Base-by-base conservation (phyloP, 2,329 filamentous ascomycete species). In the Aspergillus brunneoviolaceus region DNA sequence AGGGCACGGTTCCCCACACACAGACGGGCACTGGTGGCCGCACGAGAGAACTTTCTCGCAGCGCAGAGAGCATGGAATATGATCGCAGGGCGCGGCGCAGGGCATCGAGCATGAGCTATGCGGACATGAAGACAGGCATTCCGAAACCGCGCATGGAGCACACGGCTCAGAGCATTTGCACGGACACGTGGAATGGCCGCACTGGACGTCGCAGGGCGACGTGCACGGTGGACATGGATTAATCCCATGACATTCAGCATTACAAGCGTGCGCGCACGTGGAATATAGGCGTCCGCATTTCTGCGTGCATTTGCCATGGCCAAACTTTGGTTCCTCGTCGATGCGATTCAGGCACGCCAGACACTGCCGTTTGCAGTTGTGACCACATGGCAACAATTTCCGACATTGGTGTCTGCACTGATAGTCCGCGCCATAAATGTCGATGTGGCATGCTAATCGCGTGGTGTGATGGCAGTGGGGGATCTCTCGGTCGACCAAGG, bases 41-140 rank as follows among this genome's bases (percentile, higher is more conserved):
- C 88, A 91, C 0, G 27, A 19, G 3, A 91, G 71, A 0, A 60
- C 16, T 29, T 82, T 77, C 3, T 76, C 67, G 67, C 89, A 92
- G 9, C 88, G 79, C 64, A 80, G 71, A 1, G 82, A 83, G 69
- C 88, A 92, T 1, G 89, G 89, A 0, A 90, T 68, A 74, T 85
- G 82, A 63, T 89, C 79, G 68, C 88, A 92, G 0, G 89, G 88
- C 0, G 84, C 88, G 0, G 86, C 86, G 62, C 89, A 91, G 19
- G 84, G 84, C 78, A 86, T 79, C 0, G 72, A 72, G 55, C 81
- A 84, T 2, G 55, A 29, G 23, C 67, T 74, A 65, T 90, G 87
- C 7, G 79, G 77, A 62, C 87, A 89, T 3, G 66, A 67, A 33
- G 83, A 88, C 0, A 78, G 71, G 63, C 87, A 90, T 1, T 69